Percentiles rank a stretch among this genome's conserved stretches.
These are phyloP conservation scores for Russula abietina DNA, from an alignment of 768 basidiomycete species.

Conservation along the genomic window DNA sequence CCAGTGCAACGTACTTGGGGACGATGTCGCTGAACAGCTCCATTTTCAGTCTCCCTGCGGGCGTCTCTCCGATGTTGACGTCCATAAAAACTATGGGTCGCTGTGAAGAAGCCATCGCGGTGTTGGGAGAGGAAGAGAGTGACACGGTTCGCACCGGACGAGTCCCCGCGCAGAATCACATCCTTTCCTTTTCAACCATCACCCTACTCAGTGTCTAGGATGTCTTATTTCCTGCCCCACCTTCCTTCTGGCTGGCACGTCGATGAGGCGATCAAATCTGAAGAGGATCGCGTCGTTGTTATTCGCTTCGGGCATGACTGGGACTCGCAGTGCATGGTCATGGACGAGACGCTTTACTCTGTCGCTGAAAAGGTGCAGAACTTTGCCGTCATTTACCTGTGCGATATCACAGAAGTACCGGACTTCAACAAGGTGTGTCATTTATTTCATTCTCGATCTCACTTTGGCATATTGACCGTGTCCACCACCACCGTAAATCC, in stretches of 20 bases:
- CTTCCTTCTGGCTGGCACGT: slow-evolving; percentile 96
- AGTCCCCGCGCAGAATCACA: too few species aligned
- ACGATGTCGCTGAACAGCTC: slow-evolving; percentile 94
- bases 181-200: neutral
- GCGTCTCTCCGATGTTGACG: slow-evolving; percentile 92
- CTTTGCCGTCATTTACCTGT: slow-evolving; percentile 93
- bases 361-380: slow-evolving; percentile 97
- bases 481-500: neutral
- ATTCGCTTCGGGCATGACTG: slow-evolving; percentile 93
- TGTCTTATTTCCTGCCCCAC: slow-evolving; percentile 89
- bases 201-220: slow-evolving; percentile 28
- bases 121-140: neutral
- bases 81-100: slow-evolving; percentile 98
- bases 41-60: slow-evolving; percentile 93
- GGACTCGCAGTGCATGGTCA: slow-evolving; percentile 94
- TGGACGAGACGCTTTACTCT: slow-evolving; percentile 94
- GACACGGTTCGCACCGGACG: neutral
- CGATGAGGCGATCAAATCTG: slow-evolving; percentile 96
- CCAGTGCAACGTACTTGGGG: slow-evolving; percentile 62
- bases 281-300: slow-evolving; percentile 92
- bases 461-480: neutral
- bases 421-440: slow-evolving; percentile 91
- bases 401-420: slow-evolving; percentile 93
- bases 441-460: neutral
- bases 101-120: slow-evolving; percentile 33